Evolutionary conservation across 2,329 filamentous ascomycete species (phyloP), one percentile per base, ranked within the genome.

Genomic region (Clonostachys solani): DNA sequence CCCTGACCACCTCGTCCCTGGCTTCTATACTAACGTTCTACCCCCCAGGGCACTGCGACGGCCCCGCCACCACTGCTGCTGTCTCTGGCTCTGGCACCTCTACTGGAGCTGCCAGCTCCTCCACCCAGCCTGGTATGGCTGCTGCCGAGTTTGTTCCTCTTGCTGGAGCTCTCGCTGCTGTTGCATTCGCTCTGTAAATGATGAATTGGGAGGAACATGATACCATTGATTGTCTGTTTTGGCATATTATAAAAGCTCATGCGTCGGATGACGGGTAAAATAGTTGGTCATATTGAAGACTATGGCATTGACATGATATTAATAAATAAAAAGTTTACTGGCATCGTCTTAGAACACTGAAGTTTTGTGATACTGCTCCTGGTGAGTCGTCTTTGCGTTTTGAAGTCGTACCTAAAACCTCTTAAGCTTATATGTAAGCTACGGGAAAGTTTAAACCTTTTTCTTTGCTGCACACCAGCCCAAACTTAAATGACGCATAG

Each of bases 201-300:
- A 40, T 15, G 16, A 17, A 19, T 34, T 33, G 34, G 16, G 8
- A 18, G 23, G 23, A 29, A 29, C 9, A 29, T 10, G 8, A 29
- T 29, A 42, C 5, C 36, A 36, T 9, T 44, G 17, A 42, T 43
- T 42, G 18, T 35, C 46, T 44, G 45, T 33, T 33, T 44, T 43
- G 35, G 40, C 42, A 36, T 61, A 66, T 29, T 60, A 59, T 65
- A 35, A 3, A 36, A 19, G 12, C 17, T 42, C 15, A 36, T 42
- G 37, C 33, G 18, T 16, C 6, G 44, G 57, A 33, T 47, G 23
- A 29, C 23, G 23, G 23, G 23, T 10, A 29, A 29, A 29, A 29
- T 29, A 29, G 23, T 10, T 10, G 10, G 23, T 10, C 23, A 29
- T 29, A 29, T 29, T 10, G 23, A 29, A 29, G 23, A 9, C 23